Conservation (phyloP, 2,329 filamentous ascomycete genomes). For the Cladosporium phlei region DNA sequence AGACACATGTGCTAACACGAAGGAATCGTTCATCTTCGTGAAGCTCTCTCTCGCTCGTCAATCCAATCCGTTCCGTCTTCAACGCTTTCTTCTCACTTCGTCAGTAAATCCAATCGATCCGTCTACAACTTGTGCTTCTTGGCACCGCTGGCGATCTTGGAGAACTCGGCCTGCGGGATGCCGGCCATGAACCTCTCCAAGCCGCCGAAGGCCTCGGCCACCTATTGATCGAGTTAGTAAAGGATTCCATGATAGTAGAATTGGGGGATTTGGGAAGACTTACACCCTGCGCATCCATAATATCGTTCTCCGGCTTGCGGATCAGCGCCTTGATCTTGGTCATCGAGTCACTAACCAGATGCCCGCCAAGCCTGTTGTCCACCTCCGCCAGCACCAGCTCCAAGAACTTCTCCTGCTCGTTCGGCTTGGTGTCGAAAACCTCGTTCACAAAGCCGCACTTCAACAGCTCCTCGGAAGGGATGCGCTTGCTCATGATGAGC, state of each 20-base stretch:
- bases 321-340: constrained; percentile 81
- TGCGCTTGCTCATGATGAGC: constrained; percentile 79
- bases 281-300: constrained; percentile 69
- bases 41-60: no score
- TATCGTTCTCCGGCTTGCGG: constrained; percentile 64
- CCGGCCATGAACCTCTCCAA: constrained; percentile 75
- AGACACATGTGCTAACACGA: no score
- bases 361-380: constrained; percentile 70
- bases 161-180: constrained; percentile 82
- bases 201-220: constrained; percentile 79
- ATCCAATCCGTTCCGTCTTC: no score
- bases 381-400: constrained; percentile 71
- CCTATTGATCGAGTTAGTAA: no score
- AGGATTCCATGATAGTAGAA: no score
- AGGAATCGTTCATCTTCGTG: no score
- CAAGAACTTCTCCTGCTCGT: constrained; percentile 65
- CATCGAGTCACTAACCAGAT: constrained; percentile 75
- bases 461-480: constrained; percentile 68
- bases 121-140: constrained; percentile 89
- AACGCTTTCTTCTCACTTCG: no score
- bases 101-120: no score
- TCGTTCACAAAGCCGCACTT: constrained; percentile 79
- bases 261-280: no score
- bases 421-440: constrained; percentile 59
- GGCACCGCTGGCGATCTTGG: constrained; percentile 75